Base-by-base conservation (phyloP, 352 stramenopile genomes). In the Phytophthora rubi region DNA sequence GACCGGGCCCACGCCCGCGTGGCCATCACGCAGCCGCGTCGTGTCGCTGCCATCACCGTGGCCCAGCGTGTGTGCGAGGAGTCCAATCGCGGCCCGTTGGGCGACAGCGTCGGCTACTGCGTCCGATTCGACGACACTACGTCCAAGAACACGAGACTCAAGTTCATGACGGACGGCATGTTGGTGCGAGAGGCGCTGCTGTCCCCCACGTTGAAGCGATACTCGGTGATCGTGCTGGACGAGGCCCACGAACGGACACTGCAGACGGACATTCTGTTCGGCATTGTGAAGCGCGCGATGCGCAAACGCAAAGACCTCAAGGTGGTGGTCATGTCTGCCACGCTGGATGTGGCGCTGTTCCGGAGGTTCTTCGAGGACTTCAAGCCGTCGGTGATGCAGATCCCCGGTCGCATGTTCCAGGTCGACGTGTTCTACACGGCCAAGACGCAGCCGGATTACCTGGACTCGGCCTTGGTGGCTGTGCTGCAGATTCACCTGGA, bases 241-340 rank as follows among this genome's bases (percentile, higher is more conserved):
- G 92, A 98, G 72, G 87, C 83, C 28, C 89, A 94, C 76, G 92
- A 93, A 67, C 84, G 86, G 21, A 97, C 94, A 69, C 60, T 95
- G 52, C 79, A 97, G 77, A 97, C 88, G n/a, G 89, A 97, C 70
- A 98, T 98, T 60, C 73, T 98, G 39, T 94, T 93, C 66, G 80
- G 86, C 6, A 93, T 98, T 67, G 83, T 95, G 52, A 93, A 95
- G 79, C 85, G 81, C 16, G 92, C 91, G 21, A 77, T 96, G 74
- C 72, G 88, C 44, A 90, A 88, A 65, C 85, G 90, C 37, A 87
- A 80, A 44, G 82, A 96, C 60, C 80, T 99, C n/a, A 95, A 93
- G 62, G 88, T 99, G 10, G 89, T 99, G 28, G 94, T 99, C 63
- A 99, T 99, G 97, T 99, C 94, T n/a, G 98, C 98, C 45, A 99